Base-by-base conservation (phyloP, 1,284 basidiomycete species). In the Phylloporus gajari region DNA sequence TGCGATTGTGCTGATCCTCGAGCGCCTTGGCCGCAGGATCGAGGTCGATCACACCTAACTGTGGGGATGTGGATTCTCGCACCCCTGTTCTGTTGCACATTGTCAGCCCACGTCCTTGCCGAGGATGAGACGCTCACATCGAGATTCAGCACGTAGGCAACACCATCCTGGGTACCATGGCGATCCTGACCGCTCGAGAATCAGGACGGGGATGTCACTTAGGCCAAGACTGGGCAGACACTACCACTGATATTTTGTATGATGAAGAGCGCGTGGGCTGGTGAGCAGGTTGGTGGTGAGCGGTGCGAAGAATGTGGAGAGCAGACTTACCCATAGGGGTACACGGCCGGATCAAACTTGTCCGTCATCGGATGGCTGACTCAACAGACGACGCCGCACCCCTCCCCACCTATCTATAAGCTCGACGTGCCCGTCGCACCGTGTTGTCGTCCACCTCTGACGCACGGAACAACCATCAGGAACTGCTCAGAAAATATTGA, bases 31-130 rank as follows among this genome's bases (percentile, higher is more conserved):
- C 86, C 0, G 96, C 8, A 96, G 84, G 48, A 88, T 88, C 3
- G 93, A 95, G 8, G 94, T 83, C 3, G 93, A 94, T 95, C 96
- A 97, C 23, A 94, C 91, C 84, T 98, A 97, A 21, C 97, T 95
- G 81, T 98, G 97, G 0, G 97, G 96, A 80, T 98, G 97, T 30
- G 97, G 96, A 79, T 98, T 98, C 17, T n/a, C n/a, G n/a, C n/a
- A n/a, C n/a, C n/a, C n/a, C n/a, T n/a, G n/a, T n/a, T n/a, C n/a
- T n/a, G n/a, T n/a, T n/a, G n/a, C n/a, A n/a, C n/a, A n/a, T n/a
- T n/a, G n/a, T n/a, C n/a, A n/a, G n/a, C n/a, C n/a, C n/a, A n/a
- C 23, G 27, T 42, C n/a, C 21, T 25, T 21, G 25, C 64, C 17
- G 30, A 65, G 2, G 15, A 66, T 12, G 32, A 40, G 40, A 62